A percentile compares a stretch with the other conserved stretches of the same genome.
These are phyloP conservation scores for Aspergillus quadrilineatus DNA, from an alignment of 2,329 filamentous ascomycete genomes.

Conservation along the genomic window DNA sequence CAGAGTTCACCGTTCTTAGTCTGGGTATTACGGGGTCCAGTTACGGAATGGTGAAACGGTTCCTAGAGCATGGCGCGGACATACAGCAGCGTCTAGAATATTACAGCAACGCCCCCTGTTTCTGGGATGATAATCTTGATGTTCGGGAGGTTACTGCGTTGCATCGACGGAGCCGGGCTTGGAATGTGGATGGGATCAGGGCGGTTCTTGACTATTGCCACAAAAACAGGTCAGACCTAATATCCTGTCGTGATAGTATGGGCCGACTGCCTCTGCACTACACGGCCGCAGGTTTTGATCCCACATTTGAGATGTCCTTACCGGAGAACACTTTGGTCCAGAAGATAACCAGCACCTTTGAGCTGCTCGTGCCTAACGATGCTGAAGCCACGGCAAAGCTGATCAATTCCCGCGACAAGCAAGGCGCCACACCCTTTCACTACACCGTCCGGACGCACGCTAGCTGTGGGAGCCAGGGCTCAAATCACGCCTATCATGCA, in stretches of 20 bases:
- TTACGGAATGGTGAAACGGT: not conserved
- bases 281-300: not conserved
- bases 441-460: conserved; percentile 16
- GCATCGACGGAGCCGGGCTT: conserved; percentile 1
- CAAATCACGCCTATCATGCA: conserved; percentile 11
- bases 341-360: conserved; percentile 19
- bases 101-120: not conserved
- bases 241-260: not conserved
- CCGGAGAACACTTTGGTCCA: conserved; percentile 1
- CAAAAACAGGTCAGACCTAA: not conserved
- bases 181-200: conserved; percentile 7
- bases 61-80: conserved; percentile 3
- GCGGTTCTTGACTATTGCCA: conserved; percentile 2
- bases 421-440: conserved; percentile 21
- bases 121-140: not conserved
- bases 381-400: conserved; percentile 4
- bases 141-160: conserved; percentile 6
- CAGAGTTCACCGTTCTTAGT: not conserved
- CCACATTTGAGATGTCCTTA: not conserved
- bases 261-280: conserved; percentile 9
- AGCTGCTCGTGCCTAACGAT: conserved; percentile 21
- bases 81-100: not conserved
- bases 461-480: conserved; percentile 9
- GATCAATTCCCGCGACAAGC: conserved; percentile 20
- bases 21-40: not conserved